Base-by-base conservation (phyloP, 2,329 filamentous ascomycete species). In the Intubia oerlemansii region DNA sequence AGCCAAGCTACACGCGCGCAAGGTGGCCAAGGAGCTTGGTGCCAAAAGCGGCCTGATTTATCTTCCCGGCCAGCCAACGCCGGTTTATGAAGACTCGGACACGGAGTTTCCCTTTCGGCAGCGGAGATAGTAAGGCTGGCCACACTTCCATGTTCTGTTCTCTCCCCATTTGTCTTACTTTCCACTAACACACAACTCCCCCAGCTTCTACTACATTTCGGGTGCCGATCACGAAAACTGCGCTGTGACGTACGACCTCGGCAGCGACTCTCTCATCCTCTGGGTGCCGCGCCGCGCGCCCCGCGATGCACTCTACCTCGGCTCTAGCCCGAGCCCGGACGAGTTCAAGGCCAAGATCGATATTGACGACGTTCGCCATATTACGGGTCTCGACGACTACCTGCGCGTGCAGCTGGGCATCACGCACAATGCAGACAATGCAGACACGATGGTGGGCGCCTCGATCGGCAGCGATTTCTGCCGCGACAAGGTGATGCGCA, bases 251-350 rank as follows among this genome's bases (percentile, higher is more conserved):
- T 69, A 68, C 39, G 62, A 69, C 35, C 57, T 69, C 27, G 49
- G 44, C 14, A 51, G 51, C 9, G 74, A 84, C 44, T 51, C 54
- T 14, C 60, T 88, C 32, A 66, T 62, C 5, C 62, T 85, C 17
- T 88, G 75, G 62, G 68, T 85, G 27, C 76, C 77, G 3, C 64
- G 66, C 39, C 65, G 71, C 37, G 65, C 76, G 38, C 65, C 63
- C 10, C 56, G 54, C 11, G 55, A 62, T 38, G 54, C 64, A 9
- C 61, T 79, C 27, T 80, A 64, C 60, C 66, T 64, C 41, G 74
- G 74, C 11, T 56, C 54, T 19, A 64, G 60, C 14, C 70, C 70
- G 0, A 61, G 57, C 8, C 52, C 57, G 9, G 59, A 70, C 10
- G 66, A 78, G 33, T 73, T 72, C 32, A 52, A 65, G 38, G 53